phyloP scores from a whole-genome alignment of 1,284 basidiomycete species.

The Apiotrichum siamense region DNA sequence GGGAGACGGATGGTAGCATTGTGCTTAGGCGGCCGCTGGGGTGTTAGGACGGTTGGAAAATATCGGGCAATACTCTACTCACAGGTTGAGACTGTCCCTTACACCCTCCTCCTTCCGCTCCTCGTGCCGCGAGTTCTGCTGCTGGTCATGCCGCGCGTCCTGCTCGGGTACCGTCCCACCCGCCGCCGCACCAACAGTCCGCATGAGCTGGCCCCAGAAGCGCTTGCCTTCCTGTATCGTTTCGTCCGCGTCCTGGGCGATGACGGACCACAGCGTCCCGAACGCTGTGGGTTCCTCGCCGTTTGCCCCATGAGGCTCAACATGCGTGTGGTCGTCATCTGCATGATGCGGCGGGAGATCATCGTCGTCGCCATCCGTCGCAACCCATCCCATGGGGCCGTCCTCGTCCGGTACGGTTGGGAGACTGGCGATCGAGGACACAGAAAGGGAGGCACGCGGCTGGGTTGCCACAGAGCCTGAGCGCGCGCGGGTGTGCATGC shows the following conservation, averaged over 20 bases:
- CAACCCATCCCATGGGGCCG: background rate
- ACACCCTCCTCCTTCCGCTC: background rate
- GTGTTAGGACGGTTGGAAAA: background rate
- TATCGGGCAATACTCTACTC: background rate
- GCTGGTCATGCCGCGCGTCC: no score
- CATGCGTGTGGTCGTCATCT: background rate
- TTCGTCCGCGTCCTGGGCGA: constrained; percentile 14
- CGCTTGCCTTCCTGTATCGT: constrained; percentile 28
- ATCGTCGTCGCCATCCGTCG: background rate
- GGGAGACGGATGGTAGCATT: constrained; percentile 1
- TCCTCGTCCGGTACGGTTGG: constrained; percentile 8
- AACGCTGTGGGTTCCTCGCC: constrained; percentile 1
- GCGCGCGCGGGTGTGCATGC: background rate
- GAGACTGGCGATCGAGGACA: background rate
- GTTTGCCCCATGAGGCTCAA: background rate
- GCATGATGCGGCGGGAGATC: no score
- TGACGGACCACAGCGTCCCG: background rate
- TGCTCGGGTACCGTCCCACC: constrained; percentile 34
- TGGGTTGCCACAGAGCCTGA: background rate
- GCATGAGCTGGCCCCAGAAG: constrained; percentile 39
- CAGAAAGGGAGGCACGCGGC: background rate
- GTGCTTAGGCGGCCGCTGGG: background rate
- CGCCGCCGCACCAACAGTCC: constrained; percentile 38
- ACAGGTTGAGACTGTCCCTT: background rate
- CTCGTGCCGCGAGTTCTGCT: no score